A percentile compares a stretch with the other conserved stretches of the same genome.
These are phyloP conservation scores for Eucalyptus curtisii DNA, from an alignment of 345 rosid genomes.

Conservation along the genomic window DNA sequence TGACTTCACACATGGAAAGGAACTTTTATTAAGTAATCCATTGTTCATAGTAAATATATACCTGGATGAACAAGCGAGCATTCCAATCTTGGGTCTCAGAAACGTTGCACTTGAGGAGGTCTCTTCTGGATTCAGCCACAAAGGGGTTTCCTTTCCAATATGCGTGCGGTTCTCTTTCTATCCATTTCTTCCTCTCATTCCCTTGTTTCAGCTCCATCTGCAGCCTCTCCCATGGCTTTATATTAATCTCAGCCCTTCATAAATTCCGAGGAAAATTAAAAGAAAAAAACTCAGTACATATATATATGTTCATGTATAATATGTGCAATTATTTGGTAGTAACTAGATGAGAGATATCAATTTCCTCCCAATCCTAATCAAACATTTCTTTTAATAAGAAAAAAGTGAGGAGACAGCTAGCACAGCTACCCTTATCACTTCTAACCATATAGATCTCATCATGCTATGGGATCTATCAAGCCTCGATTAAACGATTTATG, in stretches of 20 bases:
- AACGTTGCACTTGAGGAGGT: constrained; percentile 59
- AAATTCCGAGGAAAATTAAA: neutral
- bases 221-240: constrained; percentile 54
- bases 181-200: constrained; percentile 35
- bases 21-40: neutral
- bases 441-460: neutral
- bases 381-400: neutral
- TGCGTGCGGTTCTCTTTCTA: constrained; percentile 58
- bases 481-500: neutral
- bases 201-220: constrained; percentile 36
- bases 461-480: neutral
- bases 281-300: neutral
- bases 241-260: constrained; percentile 63
- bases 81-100: constrained; percentile 62
- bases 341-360: neutral
- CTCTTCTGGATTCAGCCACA: constrained; percentile 33
- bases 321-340: neutral
- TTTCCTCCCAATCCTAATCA: neutral
- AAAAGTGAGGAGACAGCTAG: neutral
- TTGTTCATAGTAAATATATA: neutral
- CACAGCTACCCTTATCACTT: neutral
- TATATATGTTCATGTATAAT: neutral
- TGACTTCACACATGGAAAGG: neutral
- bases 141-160: constrained; percentile 87
- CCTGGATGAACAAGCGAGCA: constrained; percentile 64